Evolutionary conservation across 2,329 filamentous ascomycete species (phyloP), one percentile per base, ranked within the genome.

Genomic region (Aspergillus pseudoterreus): DNA sequence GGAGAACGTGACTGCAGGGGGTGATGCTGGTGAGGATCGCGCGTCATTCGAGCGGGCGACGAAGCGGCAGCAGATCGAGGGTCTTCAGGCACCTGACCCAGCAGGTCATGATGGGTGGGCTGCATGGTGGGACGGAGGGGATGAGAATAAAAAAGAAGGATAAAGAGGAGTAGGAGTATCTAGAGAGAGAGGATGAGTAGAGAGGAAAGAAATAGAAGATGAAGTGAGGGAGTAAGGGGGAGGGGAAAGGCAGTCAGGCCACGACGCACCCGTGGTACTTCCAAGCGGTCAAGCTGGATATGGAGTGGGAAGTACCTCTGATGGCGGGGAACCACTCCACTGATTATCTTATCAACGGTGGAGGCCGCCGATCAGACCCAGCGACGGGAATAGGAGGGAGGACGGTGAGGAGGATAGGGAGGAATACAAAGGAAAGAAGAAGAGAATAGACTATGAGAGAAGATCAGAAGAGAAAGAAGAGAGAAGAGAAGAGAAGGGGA

Each of bases 21-120:
- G 44, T 62, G 60, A 57, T 67, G 53, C 57, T 66, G 64, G 60
- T 57, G 51, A 54, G 54, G 58, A 57, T 70, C 69, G 57, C 67
- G 65, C 58, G 66, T 67, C 64, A 67, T 59, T 61, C 64, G 66
- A 46, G 61, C 35, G 15, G 35, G 15, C 14, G 35, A 36, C n/a
- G 35, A 17, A 36, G 35, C 35, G 12, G 35, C 35, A 36, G 10
- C 35, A 36, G 35, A 53, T 58, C 62, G 65, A 51, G 62, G 58
- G 50, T 69, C 64, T 38, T 61, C 57, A 42, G 59, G 69, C 62
- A 64, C 65, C 60, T 70, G 67, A 64, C 67, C 62, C n/a, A 67
- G 60, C 12, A 66, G 61, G 59, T 72, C 69, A 61, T 64, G 67
- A 60, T 71, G 67, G 51, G 66, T 70, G 51, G 71, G 69, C 58